Base-by-base conservation (phyloP, 1,139 yeast species). In the Yamadazyma trypodendri region DNA sequence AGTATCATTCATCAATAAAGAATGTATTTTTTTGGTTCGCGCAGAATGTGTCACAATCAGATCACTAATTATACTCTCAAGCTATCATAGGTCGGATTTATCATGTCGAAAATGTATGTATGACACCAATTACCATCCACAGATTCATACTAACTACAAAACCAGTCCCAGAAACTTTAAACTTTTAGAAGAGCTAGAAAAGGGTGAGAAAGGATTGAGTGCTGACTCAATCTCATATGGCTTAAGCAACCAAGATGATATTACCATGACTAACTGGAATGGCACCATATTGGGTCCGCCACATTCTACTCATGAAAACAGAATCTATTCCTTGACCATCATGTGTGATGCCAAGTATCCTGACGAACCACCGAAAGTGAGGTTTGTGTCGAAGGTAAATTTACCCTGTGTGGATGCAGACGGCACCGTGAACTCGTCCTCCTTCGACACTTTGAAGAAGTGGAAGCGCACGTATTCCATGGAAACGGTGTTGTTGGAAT, bases 281-380 rank as follows among this genome's bases (percentile, higher is more conserved):
- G 97, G 96, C 3, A 90, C 97, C 22, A 89, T 90, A 35, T 71
- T 92, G 48, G 99, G 98, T 0, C 98, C 98, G 4, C 98, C 98
- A 24, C 97, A 90, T 54, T 83, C 95, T 34, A 77, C 79, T 21
- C 97, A 90, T 58, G 97, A 92, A 60, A 94, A 92, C 61, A 76
- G 98, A 54, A 94, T 92, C 47, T 92, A 92, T 62, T 83, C 89
- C 21, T 70, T 92, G 41, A 80, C 78, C 37, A 80, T 92, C 38
- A 79, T 79, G 44, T 92, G 97, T 58, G 97, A 90, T 21, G 81
- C 79, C 11, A 68, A 74, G 13, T 94, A 94, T 58, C 99, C 99
- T 1, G 95, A 86, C 44, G 63, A 75, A 50, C 97, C 98, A 2
- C 98, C 98, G 12, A 60, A 61, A 29, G 92, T 92, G 28, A 74